Evolutionary conservation across 1,284 basidiomycete species (phyloP).

Genomic region (Trametes versicolor): DNA sequence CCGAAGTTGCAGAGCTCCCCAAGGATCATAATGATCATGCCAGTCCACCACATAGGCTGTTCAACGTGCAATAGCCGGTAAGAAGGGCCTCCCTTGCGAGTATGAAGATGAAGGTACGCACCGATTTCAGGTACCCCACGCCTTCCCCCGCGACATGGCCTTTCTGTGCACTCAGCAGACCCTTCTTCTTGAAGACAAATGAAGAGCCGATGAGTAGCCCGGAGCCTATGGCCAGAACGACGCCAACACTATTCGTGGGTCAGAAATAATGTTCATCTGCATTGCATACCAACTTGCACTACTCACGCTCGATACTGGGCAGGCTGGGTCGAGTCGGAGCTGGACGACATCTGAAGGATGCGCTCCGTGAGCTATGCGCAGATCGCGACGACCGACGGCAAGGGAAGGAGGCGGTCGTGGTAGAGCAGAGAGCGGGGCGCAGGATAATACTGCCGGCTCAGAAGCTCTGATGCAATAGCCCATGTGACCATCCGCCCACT

Average conservation of each 20-base stretch:
- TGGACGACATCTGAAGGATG: slow-evolving; percentile 2
- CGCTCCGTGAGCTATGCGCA: too few species aligned
- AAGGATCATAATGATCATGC: slow-evolving; percentile 58
- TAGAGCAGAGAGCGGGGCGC: background rate
- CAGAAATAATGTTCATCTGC: too few species aligned
- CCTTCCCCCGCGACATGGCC: slow-evolving; percentile 68
- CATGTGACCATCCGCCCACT: slow-evolving; percentile 14
- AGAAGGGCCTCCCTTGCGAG: background rate
- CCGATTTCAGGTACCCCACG: slow-evolving; percentile 69
- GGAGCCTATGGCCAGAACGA: slow-evolving; percentile 58
- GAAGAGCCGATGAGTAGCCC: slow-evolving; percentile 71
- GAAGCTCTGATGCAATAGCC: slow-evolving; percentile 15
- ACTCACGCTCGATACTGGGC: slow-evolving; percentile 14
- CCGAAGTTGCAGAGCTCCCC: slow-evolving; percentile 48
- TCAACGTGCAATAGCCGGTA: background rate
- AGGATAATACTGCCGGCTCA: slow-evolving; percentile 11
- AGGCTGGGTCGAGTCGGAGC: slow-evolving; percentile 4
- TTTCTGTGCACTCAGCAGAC: slow-evolving; percentile 51
- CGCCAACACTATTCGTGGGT: slow-evolving; percentile 35
- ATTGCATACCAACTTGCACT: too few species aligned
- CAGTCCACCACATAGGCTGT: slow-evolving; percentile 63
- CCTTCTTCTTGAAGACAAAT: slow-evolving; percentile 72
- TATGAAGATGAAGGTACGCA: slow-evolving; percentile 34
- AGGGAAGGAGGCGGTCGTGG: background rate
- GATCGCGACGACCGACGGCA: background rate